Evolutionary conservation across 1,284 basidiomycete species (phyloP), one percentile per base, ranked within the genome.

Genomic region (Pseudozyma sp.): DNA sequence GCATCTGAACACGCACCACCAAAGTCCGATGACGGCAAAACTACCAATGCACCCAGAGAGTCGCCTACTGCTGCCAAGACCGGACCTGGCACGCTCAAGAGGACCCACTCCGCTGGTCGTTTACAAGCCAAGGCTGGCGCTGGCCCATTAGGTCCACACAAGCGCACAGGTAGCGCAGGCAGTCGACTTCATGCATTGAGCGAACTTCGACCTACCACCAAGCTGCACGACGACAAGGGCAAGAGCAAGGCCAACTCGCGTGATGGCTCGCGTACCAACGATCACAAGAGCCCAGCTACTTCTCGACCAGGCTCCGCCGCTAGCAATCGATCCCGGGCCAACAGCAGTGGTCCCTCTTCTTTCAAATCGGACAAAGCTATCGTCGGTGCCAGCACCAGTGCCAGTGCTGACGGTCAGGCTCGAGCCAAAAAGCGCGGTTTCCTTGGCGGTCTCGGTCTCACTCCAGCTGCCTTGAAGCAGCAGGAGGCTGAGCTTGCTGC

Each of bases 181-280:
- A 71, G 72, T 50, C 70, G 80, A 0, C 70, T 81, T 11, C 74
- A 81, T 55, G 80, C 80, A 2, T 70, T 81, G 16, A 80, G 77
- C 74, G 78, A 81, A 59, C 65, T 81, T 21, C 74, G 75, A 43
- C 78, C 79, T 42, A 81, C 80, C 35, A 81, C 78, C 19, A 81
- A 80, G 50, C 60, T 80, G 19, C 55, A 78, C 49, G 63, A 78
- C 35, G 72, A 55, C 49, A 72, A 76, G 49, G 64, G 48, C 16
- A 73, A 78, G 45, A 56, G 5, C 21, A 65, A 72, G 34, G 54
- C 50, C 2, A n/a, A 52, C 19, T 21, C 50, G 3, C 50, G 47
- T 16, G 56, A 68, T 3, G 44, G 51, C 5, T 39, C 44, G 7
- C 61, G 45, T 34, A 35, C 40, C 2, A 34, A 59, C 40, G 56